Evolutionary conservation across 2,329 filamentous ascomycete species (phyloP), one percentile per base, ranked within the genome.

Genomic region (Cladosporium austrohemisphaericum): DNA sequence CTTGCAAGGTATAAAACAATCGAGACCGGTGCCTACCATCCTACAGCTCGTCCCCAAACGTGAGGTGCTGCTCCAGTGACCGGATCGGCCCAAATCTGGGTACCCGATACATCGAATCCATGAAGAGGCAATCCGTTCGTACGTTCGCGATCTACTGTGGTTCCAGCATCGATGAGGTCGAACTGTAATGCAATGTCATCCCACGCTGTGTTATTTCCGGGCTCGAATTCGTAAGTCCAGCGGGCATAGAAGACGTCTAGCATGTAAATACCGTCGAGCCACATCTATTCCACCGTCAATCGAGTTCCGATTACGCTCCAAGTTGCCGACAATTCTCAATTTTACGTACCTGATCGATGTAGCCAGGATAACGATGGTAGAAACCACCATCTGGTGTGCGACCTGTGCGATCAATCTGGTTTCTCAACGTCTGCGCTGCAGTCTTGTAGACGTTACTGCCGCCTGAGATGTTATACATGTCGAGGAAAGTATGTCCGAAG

Each of bases 181-280:
- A 74, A 69, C 57, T 77, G 74, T n/a, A 66, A 59, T 1, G 69
- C 38, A 33, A 60, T 55, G 29, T 60, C 51, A 5, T 78, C 37
- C 71, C 54, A 54, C 1, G 56, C 56, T 1, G 55, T 52, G 2
- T 47, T 38, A 37, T 60, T 61, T 1, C 33, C 38, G n/a, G 47
- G 35, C n/a, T 56, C 53, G 38, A 55, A 58, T 0, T 49, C n/a
- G 2, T 51, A 29, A 1, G 57, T 53, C 44, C 64, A 67, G 1
- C 59, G 50, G 0, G 69, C 57, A 46, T 68, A 65, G 59, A 74
- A 77, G 1, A 74, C 71, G 11, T 68, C 65, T 4, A 74, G 60
- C 2, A 73, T 76, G 63, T 70, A 76, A 67, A 77, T 74, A 41
- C 75, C 75, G 54, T 79, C 76, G 4, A 77, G 66, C 56, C 77